A percentile compares a stretch with the other conserved stretches of the same genome.
These are phyloP conservation scores for Saccharum officinarum DNA, from an alignment of 176 grass and related monocot species.

Conservation along the genomic window DNA sequence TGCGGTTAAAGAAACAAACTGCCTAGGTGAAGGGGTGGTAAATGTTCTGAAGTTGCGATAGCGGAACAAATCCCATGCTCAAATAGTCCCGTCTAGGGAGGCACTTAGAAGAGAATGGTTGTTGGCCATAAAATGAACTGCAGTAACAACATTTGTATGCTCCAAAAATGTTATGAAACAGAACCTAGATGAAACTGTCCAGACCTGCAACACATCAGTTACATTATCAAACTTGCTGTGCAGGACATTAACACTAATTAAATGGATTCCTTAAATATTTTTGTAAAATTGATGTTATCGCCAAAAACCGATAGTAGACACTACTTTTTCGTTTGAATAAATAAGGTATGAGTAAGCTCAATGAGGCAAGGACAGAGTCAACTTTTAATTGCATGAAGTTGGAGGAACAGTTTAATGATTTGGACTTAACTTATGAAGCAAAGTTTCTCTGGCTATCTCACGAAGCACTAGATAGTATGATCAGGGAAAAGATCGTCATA, in stretches of 20 bases:
- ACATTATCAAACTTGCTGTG: background rate
- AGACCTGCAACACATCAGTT: slow-evolving; percentile 60
- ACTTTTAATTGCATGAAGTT: background rate
- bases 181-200: slow-evolving; percentile 89
- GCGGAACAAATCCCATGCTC: slow-evolving; percentile 93
- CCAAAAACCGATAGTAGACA: background rate
- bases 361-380: background rate
- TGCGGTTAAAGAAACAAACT: slow-evolving; percentile 90
- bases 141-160: slow-evolving; percentile 92
- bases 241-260: background rate
- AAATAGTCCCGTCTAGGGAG: slow-evolving; percentile 88
- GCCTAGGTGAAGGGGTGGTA: slow-evolving; percentile 82
- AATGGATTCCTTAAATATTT: background rate
- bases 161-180: slow-evolving; percentile 96
- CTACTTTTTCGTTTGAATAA: background rate
- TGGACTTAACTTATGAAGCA: background rate
- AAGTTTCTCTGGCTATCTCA: background rate
- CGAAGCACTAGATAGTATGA: background rate
- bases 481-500: background rate
- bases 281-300: background rate
- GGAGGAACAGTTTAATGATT: background rate
- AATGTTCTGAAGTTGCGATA: slow-evolving; percentile 95
- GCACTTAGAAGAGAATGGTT: slow-evolving; percentile 97
- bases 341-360: slow-evolving; percentile 1
- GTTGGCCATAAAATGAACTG: slow-evolving; percentile 93